A percentile compares a stretch with the other conserved stretches of the same genome.
phyloP scores from a whole-genome alignment of 2,329 filamentous ascomycete genomes.

The Arthroderma sp. region DNA sequence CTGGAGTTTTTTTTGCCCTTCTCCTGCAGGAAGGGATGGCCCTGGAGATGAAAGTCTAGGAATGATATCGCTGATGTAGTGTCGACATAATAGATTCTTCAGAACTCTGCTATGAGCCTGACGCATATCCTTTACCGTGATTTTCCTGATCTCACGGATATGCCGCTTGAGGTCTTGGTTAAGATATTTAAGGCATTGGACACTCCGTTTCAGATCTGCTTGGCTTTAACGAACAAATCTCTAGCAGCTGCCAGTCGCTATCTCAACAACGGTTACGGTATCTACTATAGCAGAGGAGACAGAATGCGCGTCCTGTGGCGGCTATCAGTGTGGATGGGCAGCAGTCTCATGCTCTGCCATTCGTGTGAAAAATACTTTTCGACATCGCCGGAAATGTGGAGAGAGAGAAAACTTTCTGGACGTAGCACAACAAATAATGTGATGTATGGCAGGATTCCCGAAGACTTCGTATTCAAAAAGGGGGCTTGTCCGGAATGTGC shows the following conservation, averaged over 20 bases:
- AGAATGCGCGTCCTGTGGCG: conserved; percentile 8
- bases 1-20: background rate
- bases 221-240: conserved; percentile 7
- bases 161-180: conserved; percentile 3
- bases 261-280: background rate
- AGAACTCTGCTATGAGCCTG: background rate
- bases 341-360: conserved; percentile 4
- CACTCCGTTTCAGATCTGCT: conserved; percentile 4
- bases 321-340: conserved; percentile 5
- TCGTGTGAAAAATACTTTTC: conserved; percentile 8
- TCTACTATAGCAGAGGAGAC: conserved; percentile 5
- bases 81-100: background rate
- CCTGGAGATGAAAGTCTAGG: too few relatives aligned
- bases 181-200: conserved; percentile 8
- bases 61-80: background rate
- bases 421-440: conserved; percentile 4
- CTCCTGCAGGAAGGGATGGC: background rate
- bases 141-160: background rate
- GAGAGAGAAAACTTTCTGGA: conserved; percentile 2
- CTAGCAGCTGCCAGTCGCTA: conserved; percentile 2
- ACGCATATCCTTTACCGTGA: background rate
- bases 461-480: conserved; percentile 8
- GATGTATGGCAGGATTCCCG: conserved; percentile 6
- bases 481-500: conserved; percentile 9
- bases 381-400: conserved; percentile 5